Evolutionary conservation across 1,284 basidiomycete species (phyloP).

Genomic region (Pseudozyma sp.): DNA sequence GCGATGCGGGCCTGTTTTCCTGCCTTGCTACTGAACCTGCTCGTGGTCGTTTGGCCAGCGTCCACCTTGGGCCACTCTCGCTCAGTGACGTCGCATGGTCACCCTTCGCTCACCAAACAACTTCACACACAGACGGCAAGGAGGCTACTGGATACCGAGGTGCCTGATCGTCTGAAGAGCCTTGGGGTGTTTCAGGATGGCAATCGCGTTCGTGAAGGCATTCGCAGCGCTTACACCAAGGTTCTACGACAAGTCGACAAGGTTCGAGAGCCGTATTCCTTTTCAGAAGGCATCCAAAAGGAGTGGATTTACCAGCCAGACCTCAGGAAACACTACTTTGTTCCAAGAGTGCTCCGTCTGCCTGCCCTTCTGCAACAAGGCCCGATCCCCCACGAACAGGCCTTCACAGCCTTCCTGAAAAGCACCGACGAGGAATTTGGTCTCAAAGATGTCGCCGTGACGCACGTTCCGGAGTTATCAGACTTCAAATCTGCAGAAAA

Average conservation of each 20-base stretch:
- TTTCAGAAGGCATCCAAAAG: conserved; percentile 13
- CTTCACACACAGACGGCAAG: background rate
- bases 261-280: conserved; percentile 12
- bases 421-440: conserved; percentile 7
- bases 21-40: no score
- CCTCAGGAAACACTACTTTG: conserved; percentile 34
- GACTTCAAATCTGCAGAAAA: background rate
- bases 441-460: conserved; percentile 4
- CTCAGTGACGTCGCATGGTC: no score
- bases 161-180: conserved; percentile 15
- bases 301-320: conserved; percentile 37
- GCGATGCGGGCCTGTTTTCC: no score
- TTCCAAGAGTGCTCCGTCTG: conserved; percentile 33
- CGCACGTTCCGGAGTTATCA: conserved; percentile 2
- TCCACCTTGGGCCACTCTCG: no score
- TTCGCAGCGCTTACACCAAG: conserved; percentile 23
- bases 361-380: conserved; percentile 26
- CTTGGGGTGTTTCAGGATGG: conserved; percentile 36
- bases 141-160: conserved; percentile 14
- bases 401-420: conserved; percentile 9
- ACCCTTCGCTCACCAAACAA: background rate
- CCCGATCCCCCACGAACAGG: conserved; percentile 16
- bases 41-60: background rate
- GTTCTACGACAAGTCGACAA: conserved; percentile 15
- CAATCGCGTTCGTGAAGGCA: conserved; percentile 13